Base-by-base conservation (phyloP, 2,329 filamentous ascomycete species). In the Colletotrichum navitas region DNA sequence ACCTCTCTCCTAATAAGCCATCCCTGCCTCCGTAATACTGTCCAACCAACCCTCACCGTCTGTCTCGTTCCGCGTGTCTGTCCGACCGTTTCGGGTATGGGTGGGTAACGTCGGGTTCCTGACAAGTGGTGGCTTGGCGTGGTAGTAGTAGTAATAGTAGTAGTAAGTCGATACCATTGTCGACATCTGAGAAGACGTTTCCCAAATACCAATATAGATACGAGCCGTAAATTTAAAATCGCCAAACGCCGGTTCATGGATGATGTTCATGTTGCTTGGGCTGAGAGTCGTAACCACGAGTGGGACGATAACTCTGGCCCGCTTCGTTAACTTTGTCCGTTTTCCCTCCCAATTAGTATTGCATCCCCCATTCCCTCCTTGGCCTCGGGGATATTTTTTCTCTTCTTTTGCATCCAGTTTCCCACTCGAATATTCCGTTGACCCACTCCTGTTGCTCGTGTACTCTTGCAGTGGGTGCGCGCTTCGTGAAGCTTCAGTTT, bases 211-310 rank as follows among this genome's bases (percentile, higher is more conserved):
- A 32, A 63, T 68, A 52, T 68, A 63, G 59, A 59, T 68, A 63
- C 68, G 65, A 68, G 65, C 68, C 68, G 58, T 63, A 52, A 68
- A 68, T 63, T 54, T 54, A 63, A 16, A 68, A 63, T 68, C 59
- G 65, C 68, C 68, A 62, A 71, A 71, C 68, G 68, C 68, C 68
- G 58, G 43, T 68, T 63, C 63, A 67, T 70, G 58, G 39, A 60
- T 68, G 51, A 29, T 32, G 26, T 32, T 54, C 26, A 29, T 60
- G 56, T 61, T 61, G 58, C 34, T 26, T 62, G 32, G 59, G 45
- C 49, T 51, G 59, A 62, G 34, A 26, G 34, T 51, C 59, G 47
- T 39, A 34, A 51, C 59, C 59, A 51, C 21, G 59, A 39, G 45
- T n/a, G 14, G 43, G 43, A n/a, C 43, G 24, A 21, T 7, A 32